A percentile compares a stretch with the other conserved stretches of the same genome.
phyloP scores from a whole-genome alignment of 768 basidiomycete species.

The Hortiboletus flavorubellus region DNA sequence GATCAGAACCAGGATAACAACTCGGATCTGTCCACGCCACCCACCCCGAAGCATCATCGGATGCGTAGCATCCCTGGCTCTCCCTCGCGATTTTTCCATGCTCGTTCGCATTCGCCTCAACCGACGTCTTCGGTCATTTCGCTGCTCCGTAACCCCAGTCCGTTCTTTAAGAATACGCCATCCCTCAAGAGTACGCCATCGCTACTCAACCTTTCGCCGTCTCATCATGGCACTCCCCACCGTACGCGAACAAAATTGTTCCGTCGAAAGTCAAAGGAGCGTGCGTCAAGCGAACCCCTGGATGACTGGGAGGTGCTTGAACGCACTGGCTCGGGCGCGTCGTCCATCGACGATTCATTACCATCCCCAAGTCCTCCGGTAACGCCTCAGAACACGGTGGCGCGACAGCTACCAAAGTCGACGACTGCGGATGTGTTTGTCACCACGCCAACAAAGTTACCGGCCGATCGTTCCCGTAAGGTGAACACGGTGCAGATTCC shows the following conservation, averaged over 20 bases:
- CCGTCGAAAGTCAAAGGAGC: slow-evolving; percentile 35
- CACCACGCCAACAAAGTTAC: slow-evolving; percentile 5
- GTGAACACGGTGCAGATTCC: slow-evolving; percentile 25
- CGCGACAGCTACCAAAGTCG: slow-evolving; percentile 17
- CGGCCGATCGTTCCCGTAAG: slow-evolving; percentile 22
- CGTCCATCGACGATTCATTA: slow-evolving; percentile 22
- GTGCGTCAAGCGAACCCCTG: slow-evolving; percentile 31
- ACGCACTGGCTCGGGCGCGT: slow-evolving; percentile 25
- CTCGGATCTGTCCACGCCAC: slow-evolving; percentile 32
- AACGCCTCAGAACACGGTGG: slow-evolving; percentile 16
- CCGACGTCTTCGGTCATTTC: slow-evolving; percentile 35
- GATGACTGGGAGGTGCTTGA: slow-evolving; percentile 35
- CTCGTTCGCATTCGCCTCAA: slow-evolving; percentile 31
- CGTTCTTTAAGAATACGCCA: slow-evolving; percentile 28
- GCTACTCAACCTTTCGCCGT: slow-evolving; percentile 29
- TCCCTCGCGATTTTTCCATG: slow-evolving; percentile 31
- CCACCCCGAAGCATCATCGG: slow-evolving; percentile 31
- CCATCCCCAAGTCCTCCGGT: slow-evolving; percentile 20
- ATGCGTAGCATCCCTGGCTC: slow-evolving; percentile 31
- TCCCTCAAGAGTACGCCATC: slow-evolving; percentile 22
- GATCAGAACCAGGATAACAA: slow-evolving; percentile 27
- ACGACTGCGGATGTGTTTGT: slow-evolving; percentile 14
- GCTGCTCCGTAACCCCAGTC: slow-evolving; percentile 33
- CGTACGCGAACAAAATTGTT: slow-evolving; percentile 33
- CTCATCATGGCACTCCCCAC: slow-evolving; percentile 28